Conservation (phyloP, 2,329 filamentous ascomycete species). For the Diplodia seriata region DNA sequence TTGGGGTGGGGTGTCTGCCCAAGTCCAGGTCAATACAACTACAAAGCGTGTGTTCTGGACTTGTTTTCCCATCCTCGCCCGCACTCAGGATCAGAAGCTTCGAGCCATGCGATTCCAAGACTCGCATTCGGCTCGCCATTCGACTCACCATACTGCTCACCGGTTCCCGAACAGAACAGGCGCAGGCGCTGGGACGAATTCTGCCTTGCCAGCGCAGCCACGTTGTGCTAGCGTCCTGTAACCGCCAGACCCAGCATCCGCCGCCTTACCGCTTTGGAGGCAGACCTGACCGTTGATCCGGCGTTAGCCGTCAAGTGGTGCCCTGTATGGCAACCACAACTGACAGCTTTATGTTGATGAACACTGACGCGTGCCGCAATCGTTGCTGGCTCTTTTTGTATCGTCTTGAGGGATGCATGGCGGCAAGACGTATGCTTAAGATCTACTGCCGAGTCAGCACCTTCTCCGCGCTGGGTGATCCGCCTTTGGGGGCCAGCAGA, state of each 20-base stretch:
- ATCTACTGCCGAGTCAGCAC: constrained; percentile 21
- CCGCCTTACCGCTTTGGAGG: constrained; percentile 16
- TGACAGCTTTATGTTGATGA: neutral
- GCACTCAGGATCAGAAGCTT: neutral
- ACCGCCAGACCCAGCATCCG: constrained; percentile 7
- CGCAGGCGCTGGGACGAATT: constrained; percentile 3
- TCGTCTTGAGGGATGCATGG: neutral
- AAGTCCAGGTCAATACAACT: neutral
- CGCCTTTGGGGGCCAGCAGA: constrained; percentile 22
- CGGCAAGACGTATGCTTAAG: constrained; percentile 4
- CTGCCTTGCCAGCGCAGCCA: constrained; percentile 29
- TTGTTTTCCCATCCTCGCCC: neutral
- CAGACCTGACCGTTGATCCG: constrained; percentile 1
- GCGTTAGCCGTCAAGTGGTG: neutral
- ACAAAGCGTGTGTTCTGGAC: neutral
- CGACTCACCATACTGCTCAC: neutral
- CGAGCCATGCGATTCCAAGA: neutral
- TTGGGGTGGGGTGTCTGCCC: neutral
- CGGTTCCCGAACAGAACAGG: constrained; percentile 9
- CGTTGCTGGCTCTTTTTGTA: neutral
- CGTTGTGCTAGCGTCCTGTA: constrained; percentile 20
- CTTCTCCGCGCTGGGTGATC: constrained; percentile 19
- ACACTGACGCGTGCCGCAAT: neutral
- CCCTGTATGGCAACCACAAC: neutral
- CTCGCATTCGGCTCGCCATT: constrained; percentile 9